Percentiles rank a stretch among this genome's conserved stretches.
phyloP scores from a whole-genome alignment of 441 rosid genomes.

The Gossypium gossypioides region DNA sequence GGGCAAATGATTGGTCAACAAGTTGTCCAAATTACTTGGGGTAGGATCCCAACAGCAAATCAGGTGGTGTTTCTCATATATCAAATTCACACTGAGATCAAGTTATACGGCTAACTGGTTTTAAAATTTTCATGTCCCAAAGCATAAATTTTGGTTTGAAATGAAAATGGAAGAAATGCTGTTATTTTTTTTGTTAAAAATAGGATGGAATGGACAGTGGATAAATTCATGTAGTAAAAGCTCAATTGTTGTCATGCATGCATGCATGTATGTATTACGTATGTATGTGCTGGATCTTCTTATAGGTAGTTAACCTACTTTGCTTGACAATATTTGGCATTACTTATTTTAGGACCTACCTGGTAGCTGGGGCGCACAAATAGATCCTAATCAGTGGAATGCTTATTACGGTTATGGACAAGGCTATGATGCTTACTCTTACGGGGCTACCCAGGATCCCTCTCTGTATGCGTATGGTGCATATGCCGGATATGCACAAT shows the following conservation, averaged over 20 bases:
- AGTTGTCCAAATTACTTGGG: conserved; percentile 77
- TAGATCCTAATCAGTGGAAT: conserved; percentile 75
- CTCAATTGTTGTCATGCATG: background rate
- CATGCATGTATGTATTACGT: background rate
- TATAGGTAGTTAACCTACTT: background rate
- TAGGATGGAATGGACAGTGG: background rate
- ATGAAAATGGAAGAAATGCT: background rate
- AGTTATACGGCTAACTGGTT: background rate
- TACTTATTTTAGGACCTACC: conserved; percentile 43
- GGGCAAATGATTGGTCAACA: conserved; percentile 88
- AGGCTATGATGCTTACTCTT: conserved; percentile 79
- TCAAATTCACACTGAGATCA: background rate
- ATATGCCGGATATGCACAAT: conserved; percentile 79
- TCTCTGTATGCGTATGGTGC: conserved; percentile 75
- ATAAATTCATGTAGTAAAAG: background rate
- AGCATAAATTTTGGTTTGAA: background rate
- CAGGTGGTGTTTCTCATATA: conserved; percentile 37
- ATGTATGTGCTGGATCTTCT: background rate
- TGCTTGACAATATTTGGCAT: conserved; percentile 16
- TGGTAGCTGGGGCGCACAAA: conserved; percentile 56
- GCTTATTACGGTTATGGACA: conserved; percentile 90
- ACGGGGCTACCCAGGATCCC: conserved; percentile 74
- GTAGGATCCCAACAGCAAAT: conserved; percentile 50
- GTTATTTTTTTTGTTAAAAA: background rate
- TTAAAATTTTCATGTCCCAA: background rate